Base-by-base conservation (phyloP, 1,139 yeast genomes). In the Ashbya aceris region DNA sequence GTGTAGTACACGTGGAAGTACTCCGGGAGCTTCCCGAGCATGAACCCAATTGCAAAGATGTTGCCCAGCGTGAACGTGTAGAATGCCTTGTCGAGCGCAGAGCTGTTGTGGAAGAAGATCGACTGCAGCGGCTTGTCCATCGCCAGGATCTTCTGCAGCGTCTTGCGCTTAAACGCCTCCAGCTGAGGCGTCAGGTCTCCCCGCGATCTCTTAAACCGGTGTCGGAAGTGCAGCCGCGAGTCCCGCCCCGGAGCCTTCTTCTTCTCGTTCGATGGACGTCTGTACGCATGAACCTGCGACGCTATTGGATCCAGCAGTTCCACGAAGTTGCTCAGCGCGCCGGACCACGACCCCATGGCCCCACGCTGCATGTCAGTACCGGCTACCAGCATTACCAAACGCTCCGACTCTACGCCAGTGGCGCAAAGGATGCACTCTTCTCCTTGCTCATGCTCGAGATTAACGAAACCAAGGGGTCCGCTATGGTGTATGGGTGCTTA, bases 1-100 rank as follows among this genome's bases (percentile, higher is more conserved):
- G 95, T 77, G 60, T 91, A 91, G 52, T 79, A 75, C 2, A 80
- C 62, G 51, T 87, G 97, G 61, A 89, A 82, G 60, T 73, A 75
- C 36, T 74, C 71, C 0, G 97, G 97, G 51, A 74, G 73, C 45
- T 74, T 73, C 7, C 96, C 97, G 54, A 89, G 78, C 8, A 86
- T 62, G 47, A 79, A 74, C 0, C 97, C 97, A 12, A 80, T 69
- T 30, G 75, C 62, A 37, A 91, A 85, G 10, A 91, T 74, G 42
- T 76, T 65, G 45, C 79, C 75, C 36, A 87, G 69, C 0, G 95
- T 79, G 34, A 77, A 60, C 0, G 96, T 80, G 60, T 87, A 91
- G 54, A 87, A 86, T 29, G 79, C 56, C 62, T 89, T 91, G 55
- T 89, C 96, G 0, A 93, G 77, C 11, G 70, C 69, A 6, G 94